Percentiles rank a stretch among this genome's conserved stretches.
phyloP scores from a whole-genome alignment of 1,284 basidiomycete species.

The Ganoderma multipileum region DNA sequence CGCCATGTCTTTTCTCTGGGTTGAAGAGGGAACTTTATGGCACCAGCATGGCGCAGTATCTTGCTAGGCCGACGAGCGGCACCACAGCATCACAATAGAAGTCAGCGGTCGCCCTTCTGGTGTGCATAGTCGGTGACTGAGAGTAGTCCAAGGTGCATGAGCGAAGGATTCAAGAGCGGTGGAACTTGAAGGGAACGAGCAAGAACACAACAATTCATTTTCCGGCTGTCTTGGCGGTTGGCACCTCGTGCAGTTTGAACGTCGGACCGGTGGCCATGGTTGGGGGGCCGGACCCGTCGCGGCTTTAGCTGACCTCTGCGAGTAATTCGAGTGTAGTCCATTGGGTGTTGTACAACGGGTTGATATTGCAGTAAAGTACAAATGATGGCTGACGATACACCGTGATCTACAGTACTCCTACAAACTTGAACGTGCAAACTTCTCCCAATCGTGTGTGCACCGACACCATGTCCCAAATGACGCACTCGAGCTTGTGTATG shows the following conservation, averaged over 20 bases:
- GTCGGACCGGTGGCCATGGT: neutral
- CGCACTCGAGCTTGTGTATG: neutral
- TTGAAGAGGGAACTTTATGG: no score
- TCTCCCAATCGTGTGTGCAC: neutral
- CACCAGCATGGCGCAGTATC: neutral
- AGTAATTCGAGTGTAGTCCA: no score
- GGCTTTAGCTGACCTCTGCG: neutral
- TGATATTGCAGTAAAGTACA: slow-evolving; percentile 1
- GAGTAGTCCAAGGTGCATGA: neutral
- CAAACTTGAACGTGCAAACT: neutral
- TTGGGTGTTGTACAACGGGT: neutral
- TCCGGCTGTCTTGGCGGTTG: neutral
- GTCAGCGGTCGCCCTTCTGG: neutral
- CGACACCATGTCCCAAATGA: neutral
- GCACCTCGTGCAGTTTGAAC: neutral
- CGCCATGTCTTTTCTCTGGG: no score
- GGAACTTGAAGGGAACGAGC: neutral
- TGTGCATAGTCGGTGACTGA: neutral
- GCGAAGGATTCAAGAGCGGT: neutral
- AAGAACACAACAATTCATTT: neutral
- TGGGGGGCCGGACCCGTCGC: neutral
- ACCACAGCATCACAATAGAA: neutral
- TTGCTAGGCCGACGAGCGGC: neutral
- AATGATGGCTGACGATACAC: slow-evolving; percentile 1
- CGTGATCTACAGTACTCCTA: neutral